Percentiles rank a stretch among this genome's conserved stretches.
Conservation (phyloP, 371 early-diverging fungal species). For the Lichtheimia ornata region DNA sequence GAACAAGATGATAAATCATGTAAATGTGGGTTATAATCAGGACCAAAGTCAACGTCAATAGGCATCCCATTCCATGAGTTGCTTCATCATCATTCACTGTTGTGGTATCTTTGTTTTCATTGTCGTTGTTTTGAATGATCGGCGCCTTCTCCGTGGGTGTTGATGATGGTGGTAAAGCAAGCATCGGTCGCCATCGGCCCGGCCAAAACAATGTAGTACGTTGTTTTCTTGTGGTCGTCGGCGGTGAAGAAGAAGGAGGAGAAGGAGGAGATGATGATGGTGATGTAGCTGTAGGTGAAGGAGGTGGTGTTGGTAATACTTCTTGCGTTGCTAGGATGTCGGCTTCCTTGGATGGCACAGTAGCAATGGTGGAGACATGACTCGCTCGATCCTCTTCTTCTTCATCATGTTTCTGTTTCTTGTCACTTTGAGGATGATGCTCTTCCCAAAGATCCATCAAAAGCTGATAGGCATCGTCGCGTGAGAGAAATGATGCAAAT, state of each 20-base stretch:
- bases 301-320: background rate
- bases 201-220: too few relatives aligned
- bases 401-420: background rate
- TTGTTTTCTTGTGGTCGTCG: background rate
- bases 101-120: too few relatives aligned
- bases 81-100: too few relatives aligned
- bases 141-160: too few relatives aligned
- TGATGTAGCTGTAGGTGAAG: background rate
- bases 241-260: background rate
- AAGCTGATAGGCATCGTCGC: constrained; percentile 73
- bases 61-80: too few relatives aligned
- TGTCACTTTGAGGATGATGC: background rate
- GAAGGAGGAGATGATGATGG: background rate
- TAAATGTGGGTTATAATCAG: too few relatives aligned
- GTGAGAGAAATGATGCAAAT: constrained; percentile 77
- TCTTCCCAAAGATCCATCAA: constrained; percentile 70
- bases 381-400: background rate
- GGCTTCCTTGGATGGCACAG: background rate
- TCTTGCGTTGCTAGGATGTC: background rate
- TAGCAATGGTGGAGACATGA: background rate
- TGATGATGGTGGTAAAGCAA: too few relatives aligned
- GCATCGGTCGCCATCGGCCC: too few relatives aligned
- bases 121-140: too few relatives aligned
- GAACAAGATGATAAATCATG: too few relatives aligned
- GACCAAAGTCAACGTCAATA: too few relatives aligned